Percentiles rank a stretch among this genome's conserved stretches.
Conservation (phyloP, 1,284 basidiomycete species). For the Trichosporon ovoides region DNA sequence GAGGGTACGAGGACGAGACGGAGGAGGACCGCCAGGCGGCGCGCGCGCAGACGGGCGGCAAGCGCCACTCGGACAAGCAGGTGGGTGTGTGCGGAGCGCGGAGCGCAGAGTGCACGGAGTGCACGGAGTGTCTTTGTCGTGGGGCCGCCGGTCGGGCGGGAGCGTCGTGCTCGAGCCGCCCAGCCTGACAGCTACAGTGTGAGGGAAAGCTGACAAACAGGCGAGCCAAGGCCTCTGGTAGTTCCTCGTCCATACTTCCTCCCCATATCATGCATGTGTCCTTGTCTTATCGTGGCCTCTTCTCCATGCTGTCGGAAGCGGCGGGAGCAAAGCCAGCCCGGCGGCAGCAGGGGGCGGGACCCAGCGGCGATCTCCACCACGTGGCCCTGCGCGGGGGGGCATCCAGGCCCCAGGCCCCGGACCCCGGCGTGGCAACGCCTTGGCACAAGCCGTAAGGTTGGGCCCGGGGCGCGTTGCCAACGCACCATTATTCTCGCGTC, state of each 20-base stretch:
- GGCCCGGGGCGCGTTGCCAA: neutral
- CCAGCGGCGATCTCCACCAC: neutral
- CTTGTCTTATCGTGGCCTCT: neutral
- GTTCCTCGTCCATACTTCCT: neutral
- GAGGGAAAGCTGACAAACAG: constrained; percentile 7
- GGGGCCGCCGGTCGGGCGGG: too few species aligned
- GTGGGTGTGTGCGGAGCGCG: constrained; percentile 18
- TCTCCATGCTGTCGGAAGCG: too few species aligned
- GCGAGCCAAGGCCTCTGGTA: constrained; percentile 13
- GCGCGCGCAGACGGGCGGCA: constrained; percentile 25
- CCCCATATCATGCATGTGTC: neutral
- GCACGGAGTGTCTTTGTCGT: too few species aligned
- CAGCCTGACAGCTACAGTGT: neutral
- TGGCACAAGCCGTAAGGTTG: neutral
- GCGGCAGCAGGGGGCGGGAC: neutral
- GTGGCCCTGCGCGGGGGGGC: neutral
- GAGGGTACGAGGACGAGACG: constrained; percentile 42
- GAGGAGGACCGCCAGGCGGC: constrained; percentile 32
- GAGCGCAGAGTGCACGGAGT: neutral
- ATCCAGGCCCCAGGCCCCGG: too few species aligned
- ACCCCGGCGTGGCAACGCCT: neutral
- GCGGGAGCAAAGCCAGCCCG: neutral
- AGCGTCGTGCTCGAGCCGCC: neutral
- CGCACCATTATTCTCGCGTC: neutral
- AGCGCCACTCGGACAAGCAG: constrained; percentile 31